Evolutionary conservation across 2,329 filamentous ascomycete species (phyloP).

Genomic region (Xylariaceae sp.): DNA sequence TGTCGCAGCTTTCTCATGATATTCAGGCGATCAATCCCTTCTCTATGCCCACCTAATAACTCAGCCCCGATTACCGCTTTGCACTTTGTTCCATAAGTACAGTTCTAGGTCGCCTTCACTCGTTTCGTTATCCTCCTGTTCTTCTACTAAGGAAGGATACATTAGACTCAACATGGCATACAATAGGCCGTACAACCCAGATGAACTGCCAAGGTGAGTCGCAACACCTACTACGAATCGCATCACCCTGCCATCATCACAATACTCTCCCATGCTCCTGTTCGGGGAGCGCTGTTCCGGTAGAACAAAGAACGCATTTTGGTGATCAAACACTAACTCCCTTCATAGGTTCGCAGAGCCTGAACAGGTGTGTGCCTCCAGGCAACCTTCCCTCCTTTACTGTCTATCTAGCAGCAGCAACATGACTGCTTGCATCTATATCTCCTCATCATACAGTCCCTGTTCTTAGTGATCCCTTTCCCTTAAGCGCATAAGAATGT

Average conservation of each 20-base stretch:
- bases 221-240: neutral
- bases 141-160: constrained; percentile 2
- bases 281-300: neutral
- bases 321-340: constrained; percentile 26
- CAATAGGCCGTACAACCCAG: constrained; percentile 90
- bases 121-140: neutral
- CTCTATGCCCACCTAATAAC: constrained; percentile 1
- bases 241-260: constrained; percentile 39
- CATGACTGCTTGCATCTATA: neutral
- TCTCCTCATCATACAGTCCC: neutral
- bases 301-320: constrained; percentile 6
- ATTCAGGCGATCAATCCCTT: constrained; percentile 11
- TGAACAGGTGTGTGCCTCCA: constrained; percentile 48
- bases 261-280: neutral
- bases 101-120: neutral
- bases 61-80: neutral
- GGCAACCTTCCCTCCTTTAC: neutral
- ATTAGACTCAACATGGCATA: constrained; percentile 75
- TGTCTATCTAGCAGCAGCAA: neutral
- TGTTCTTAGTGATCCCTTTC: neutral
- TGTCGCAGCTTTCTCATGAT: constrained; percentile 4
- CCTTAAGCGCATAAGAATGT: neutral
- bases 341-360: constrained; percentile 58
- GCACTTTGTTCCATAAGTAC: neutral
- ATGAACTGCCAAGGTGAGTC: constrained; percentile 88